Evolutionary conservation across 2,329 filamentous ascomycete genomes (phyloP).

Genomic region (Pseudocercospora vitis): DNA sequence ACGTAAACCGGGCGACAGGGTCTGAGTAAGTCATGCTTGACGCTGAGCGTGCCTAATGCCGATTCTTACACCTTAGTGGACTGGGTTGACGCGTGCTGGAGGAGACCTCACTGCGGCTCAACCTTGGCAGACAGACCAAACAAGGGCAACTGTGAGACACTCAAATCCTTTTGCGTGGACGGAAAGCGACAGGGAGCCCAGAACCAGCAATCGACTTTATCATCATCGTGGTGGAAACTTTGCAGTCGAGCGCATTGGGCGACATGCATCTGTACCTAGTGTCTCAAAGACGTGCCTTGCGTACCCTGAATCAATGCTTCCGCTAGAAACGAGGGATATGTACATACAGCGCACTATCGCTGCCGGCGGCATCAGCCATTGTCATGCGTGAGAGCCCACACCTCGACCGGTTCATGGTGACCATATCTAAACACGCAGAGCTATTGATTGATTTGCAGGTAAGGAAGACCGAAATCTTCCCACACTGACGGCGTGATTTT

Average conservation of each 20-base stretch:
- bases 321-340: not conserved
- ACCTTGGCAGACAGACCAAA: not conserved
- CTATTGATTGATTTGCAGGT: too few relatives aligned
- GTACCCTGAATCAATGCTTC: not conserved
- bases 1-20: too few relatives aligned
- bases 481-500: too few relatives aligned
- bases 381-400: too few relatives aligned
- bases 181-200: not conserved
- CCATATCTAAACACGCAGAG: too few relatives aligned
- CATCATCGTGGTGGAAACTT: not conserved
- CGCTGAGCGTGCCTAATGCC: too few relatives aligned
- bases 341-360: not conserved
- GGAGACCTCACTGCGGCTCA: not conserved
- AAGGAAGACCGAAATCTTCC: too few relatives aligned
- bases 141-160: not conserved
- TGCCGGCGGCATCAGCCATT: not conserved
- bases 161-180: not conserved
- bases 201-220: not conserved
- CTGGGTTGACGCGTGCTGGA: not conserved
- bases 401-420: too few relatives aligned
- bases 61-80: too few relatives aligned
- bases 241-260: not conserved
- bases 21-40: too few relatives aligned
- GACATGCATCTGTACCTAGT: slow-evolving; percentile 2
- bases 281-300: not conserved